Conservation (phyloP, 2,329 filamentous ascomycete species). For the Lasiodiplodia theobromae region DNA sequence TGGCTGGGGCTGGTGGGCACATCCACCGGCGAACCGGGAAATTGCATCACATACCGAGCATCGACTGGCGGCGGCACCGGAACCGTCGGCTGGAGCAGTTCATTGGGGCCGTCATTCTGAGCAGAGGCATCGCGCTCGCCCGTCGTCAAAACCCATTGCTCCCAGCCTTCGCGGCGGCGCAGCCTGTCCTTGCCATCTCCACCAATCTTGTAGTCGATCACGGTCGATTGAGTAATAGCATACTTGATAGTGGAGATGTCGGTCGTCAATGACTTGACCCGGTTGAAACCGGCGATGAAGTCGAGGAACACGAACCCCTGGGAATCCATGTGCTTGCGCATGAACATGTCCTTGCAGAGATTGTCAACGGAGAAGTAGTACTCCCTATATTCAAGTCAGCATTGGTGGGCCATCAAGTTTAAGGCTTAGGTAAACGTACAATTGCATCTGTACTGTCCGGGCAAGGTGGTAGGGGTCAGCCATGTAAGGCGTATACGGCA, state of each 20-base stretch:
- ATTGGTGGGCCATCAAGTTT: not conserved
- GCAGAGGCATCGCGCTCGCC: conserved; percentile 75
- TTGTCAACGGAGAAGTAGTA: conserved; percentile 99
- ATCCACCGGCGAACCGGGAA: conserved; percentile 31
- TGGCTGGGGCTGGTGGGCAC: conserved; percentile 22
- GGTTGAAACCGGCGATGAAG: conserved; percentile 85
- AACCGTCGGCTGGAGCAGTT: conserved; percentile 50
- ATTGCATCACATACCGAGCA: conserved; percentile 36
- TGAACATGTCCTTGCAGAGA: conserved; percentile 87
- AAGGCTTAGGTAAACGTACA: conserved; percentile 51
- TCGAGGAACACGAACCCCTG: conserved; percentile 87
- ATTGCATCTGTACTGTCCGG: conserved; percentile 66
- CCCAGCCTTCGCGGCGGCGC: conserved; percentile 77
- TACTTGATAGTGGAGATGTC: conserved; percentile 77
- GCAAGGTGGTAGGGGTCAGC: conserved; percentile 65
- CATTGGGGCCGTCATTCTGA: conserved; percentile 73
- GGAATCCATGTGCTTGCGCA: conserved; percentile 91
- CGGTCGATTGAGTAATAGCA: conserved; percentile 74
- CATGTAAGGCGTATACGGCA: conserved; percentile 65
- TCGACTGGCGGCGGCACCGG: conserved; percentile 48
- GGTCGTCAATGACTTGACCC: conserved; percentile 75
- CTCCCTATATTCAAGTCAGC: conserved; percentile 64
- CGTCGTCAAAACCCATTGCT: conserved; percentile 77
- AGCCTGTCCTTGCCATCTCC: conserved; percentile 81
- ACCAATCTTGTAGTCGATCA: conserved; percentile 76